Conservation (phyloP, 495 filamentous ascomycete species). For the Glonium stellatum region DNA sequence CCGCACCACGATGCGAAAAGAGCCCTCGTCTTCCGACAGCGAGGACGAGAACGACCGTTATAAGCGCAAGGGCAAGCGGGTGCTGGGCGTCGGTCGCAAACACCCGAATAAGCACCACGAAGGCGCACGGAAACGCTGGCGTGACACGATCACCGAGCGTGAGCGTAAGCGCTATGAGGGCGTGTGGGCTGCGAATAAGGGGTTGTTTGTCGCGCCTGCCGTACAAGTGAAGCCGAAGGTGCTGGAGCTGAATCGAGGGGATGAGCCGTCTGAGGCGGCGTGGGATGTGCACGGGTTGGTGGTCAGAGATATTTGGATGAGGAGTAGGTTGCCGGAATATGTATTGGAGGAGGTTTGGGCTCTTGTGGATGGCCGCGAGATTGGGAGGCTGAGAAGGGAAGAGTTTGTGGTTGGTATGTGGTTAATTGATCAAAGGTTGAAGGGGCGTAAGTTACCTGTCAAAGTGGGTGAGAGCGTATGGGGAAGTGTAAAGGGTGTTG, state of each 20-base stretch:
- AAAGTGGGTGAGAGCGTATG: conserved; percentile 78
- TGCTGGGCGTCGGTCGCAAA: conserved; percentile 47
- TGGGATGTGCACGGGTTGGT: conserved; percentile 65
- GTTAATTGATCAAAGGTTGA: conserved; percentile 85
- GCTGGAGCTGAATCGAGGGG: neutral
- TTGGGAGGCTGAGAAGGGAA: conserved; percentile 58
- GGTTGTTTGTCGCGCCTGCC: conserved; percentile 40
- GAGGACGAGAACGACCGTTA: conserved; percentile 53
- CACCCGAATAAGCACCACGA: conserved; percentile 83
- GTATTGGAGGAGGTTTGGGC: conserved; percentile 78
- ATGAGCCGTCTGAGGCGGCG: neutral
- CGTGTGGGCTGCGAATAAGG: conserved; percentile 90
- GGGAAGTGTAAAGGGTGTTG: conserved; percentile 65
- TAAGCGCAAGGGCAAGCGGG: conserved; percentile 37
- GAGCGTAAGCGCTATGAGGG: conserved; percentile 93
- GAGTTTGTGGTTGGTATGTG: conserved; percentile 96
- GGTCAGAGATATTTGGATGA: conserved; percentile 77
- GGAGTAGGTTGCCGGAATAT: conserved; percentile 61
- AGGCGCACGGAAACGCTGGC: conserved; percentile 78
- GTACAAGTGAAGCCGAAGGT: neutral
- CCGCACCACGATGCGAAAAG: conserved; percentile 65
- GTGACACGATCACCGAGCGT: conserved; percentile 63
- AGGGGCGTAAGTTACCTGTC: conserved; percentile 78
- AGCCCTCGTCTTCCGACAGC: conserved; percentile 42
- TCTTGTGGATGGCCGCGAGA: conserved; percentile 61